Base-by-base conservation (phyloP, 169 alveolate genomes). In the Besnoitia besnoiti region DNA sequence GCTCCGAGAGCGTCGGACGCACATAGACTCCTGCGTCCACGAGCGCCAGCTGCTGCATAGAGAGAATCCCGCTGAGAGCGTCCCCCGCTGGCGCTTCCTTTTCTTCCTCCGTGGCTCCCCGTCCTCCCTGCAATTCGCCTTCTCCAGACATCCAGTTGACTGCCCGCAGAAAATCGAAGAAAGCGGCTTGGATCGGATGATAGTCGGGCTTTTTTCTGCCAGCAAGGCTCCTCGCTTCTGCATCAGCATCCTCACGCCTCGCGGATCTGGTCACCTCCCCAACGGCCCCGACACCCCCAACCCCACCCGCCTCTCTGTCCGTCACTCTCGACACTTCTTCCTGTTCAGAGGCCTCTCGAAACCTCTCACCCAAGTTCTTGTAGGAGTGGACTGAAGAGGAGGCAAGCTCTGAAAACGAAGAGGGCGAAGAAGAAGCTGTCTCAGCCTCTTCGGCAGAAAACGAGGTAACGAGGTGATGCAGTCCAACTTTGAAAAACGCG, bases 21-120 rank as follows among this genome's bases (percentile, higher is more conserved):
- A 77, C 40, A 55, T 77, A 77, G 40, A 77, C 87, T 8, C 87
- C 87, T 4, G 55, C 61, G 40, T 77, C 87, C 33, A 77, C 44
- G 61, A 39, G 50, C 2, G 87, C 49, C 37, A 77, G 87, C 33
- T 44, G n/a, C 37, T 77, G 14, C 37, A 77, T 10, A 2, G 87
- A 40, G 35, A 77, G 37, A 55, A 77, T 24, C 39, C 47, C 87
- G 21, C 21, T 37, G 33, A 77, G 40, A 37, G 4, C 39, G 7
- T 39, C 87, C 16, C n/a, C 24, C 27, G 5, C 82, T 62, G 14
- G 27, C 44, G 16, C 10, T n/a, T 73, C 8, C n/a, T 73, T 10
- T 21, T 10, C 10, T 19, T 16, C 44, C 12, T 73, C 46, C 46
- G 16, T 14, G 47, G 3, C 46, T 24, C 27, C 21, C 67, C 24